These are phyloP conservation scores for Luzula sylvatica DNA, from an alignment of 176 grass and related monocot species.

Conservation along the genomic window DNA sequence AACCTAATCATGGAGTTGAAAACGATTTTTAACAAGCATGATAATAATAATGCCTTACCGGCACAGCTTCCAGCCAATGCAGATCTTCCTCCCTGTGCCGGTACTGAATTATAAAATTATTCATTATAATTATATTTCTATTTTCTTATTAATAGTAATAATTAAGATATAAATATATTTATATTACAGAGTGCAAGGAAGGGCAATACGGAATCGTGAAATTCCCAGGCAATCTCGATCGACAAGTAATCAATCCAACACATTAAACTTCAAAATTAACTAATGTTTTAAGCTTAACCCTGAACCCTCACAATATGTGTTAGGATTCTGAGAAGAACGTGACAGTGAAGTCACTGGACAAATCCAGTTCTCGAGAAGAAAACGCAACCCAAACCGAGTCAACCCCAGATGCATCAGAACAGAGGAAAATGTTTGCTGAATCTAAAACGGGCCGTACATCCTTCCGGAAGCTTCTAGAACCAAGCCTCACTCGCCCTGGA, in stretches of 20 bases:
- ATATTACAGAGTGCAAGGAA: slow-evolving; percentile 50
- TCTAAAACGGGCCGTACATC: slow-evolving; percentile 48
- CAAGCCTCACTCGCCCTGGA: slow-evolving; percentile 45
- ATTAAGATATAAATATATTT: background rate
- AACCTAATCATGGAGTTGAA: no score
- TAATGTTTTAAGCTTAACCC: no score
- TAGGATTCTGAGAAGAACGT: no score
- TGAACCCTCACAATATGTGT: no score
- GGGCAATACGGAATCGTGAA: slow-evolving; percentile 36
- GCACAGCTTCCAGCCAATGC: slow-evolving; percentile 57
- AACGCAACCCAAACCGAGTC: no score
- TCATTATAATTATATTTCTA: no score
- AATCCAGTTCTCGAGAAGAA: no score
- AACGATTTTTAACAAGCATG: slow-evolving; percentile 22
- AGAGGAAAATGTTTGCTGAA: slow-evolving; percentile 61
- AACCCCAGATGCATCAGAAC: no score
- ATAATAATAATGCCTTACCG: slow-evolving; percentile 29
- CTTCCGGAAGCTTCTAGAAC: slow-evolving; percentile 70
- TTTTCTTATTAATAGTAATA: no score
- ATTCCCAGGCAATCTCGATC: slow-evolving; percentile 43
- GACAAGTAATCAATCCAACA: no score
- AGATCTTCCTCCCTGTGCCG: slow-evolving; percentile 68
- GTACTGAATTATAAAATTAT: slow-evolving; percentile 31
- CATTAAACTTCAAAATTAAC: no score
- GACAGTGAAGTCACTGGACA: no score